These are phyloP conservation scores for Vararia minispora DNA, from an alignment of 768 basidiomycete species.

Conservation along the genomic window DNA sequence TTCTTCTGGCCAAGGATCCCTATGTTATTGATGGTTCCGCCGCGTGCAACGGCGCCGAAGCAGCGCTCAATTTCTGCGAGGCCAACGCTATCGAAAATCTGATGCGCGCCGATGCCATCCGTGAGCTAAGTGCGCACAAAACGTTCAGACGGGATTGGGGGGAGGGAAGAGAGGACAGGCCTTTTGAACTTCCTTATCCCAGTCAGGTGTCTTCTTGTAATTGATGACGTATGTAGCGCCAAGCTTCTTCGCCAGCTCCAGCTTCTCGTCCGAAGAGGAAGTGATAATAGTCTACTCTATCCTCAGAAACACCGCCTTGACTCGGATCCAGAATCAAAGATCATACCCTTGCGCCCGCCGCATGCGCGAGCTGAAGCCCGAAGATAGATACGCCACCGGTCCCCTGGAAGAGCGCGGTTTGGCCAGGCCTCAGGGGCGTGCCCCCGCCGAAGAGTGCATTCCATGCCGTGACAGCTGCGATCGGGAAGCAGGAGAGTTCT, in stretches of 20 bases:
- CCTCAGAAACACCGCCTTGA: too few relatives aligned
- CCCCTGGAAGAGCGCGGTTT: constrained; percentile 43
- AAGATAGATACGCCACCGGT: constrained; percentile 52
- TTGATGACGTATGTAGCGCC: constrained; percentile 50
- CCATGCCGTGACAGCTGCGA: constrained; percentile 53
- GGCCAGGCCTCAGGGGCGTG: constrained; percentile 44
- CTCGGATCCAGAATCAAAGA: not conserved
- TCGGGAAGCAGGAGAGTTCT: constrained; percentile 58
- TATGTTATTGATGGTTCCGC: constrained; percentile 2
- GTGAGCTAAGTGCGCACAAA: not conserved
- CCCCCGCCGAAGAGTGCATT: constrained; percentile 40
- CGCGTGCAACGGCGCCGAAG: not conserved
- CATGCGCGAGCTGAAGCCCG: constrained; percentile 49
- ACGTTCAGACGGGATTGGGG: not conserved
- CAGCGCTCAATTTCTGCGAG: not conserved
- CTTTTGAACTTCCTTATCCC: constrained; percentile 28
- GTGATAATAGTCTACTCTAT: constrained; percentile 40
- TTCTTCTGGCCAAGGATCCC: constrained; percentile 1
- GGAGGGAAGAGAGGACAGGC: not conserved
- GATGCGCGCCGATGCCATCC: constrained; percentile 1
- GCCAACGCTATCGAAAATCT: constrained; percentile 4
- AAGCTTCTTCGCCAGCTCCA: constrained; percentile 37
- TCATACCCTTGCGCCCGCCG: constrained; percentile 35
- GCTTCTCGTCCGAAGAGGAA: constrained; percentile 56
- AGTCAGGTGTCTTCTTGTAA: constrained; percentile 45